phyloP scores from a whole-genome alignment of 2,329 filamentous ascomycete species.

The Fusarium caatingaense region DNA sequence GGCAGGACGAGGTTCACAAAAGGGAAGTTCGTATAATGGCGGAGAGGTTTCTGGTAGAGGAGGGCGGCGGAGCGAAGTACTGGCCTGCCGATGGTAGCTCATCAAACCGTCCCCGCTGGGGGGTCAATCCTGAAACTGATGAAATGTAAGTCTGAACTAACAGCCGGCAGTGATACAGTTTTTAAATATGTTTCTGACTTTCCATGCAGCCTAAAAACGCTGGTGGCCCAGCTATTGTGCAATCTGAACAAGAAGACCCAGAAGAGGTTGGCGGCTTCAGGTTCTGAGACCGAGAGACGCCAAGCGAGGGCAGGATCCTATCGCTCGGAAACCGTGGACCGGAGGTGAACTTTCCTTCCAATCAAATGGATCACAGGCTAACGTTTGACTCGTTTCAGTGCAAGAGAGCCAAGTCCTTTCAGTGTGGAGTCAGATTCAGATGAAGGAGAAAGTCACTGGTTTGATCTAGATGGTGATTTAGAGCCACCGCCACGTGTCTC shows the following conservation, averaged over 20 bases:
- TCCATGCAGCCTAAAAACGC: too few relatives aligned
- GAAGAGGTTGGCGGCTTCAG: too few relatives aligned
- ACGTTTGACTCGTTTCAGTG: not conserved
- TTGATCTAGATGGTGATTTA: not conserved
- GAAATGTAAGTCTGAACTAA: not conserved
- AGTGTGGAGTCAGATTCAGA: not conserved
- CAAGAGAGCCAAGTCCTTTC: accelerated
- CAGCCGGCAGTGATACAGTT: accelerated
- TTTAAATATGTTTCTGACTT: not conserved
- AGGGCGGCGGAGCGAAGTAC: not conserved
- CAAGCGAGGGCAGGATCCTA: too few relatives aligned
- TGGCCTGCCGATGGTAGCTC: not conserved
- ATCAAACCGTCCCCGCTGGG: not conserved
- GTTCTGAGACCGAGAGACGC: too few relatives aligned
- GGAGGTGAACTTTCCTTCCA: not conserved
- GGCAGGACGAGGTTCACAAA: not conserved
- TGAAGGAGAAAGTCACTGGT: too few relatives aligned
- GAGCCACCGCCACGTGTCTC: too few relatives aligned
- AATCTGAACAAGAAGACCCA: too few relatives aligned
- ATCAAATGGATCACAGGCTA: not conserved
- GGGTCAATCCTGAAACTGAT: not conserved
- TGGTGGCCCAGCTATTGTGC: not conserved
- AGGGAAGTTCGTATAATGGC: not conserved
- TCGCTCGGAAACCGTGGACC: not conserved
- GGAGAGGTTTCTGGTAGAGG: not conserved